phyloP scores from a whole-genome alignment of 768 basidiomycete species.

The Cyathus striatus region DNA sequence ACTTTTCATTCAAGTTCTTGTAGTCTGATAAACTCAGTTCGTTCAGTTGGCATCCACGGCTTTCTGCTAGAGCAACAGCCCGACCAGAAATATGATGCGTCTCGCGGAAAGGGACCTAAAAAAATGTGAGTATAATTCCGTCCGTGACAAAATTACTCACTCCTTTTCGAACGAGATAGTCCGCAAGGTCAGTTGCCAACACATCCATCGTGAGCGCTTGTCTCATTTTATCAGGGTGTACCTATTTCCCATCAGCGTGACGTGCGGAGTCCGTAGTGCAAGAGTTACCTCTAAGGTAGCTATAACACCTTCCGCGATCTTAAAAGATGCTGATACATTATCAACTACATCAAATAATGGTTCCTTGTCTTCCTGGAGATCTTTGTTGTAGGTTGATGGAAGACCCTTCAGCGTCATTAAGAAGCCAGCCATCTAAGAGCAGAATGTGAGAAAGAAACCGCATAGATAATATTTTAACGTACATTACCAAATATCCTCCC shows the following conservation, averaged over 20 bases:
- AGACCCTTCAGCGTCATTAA: slow-evolving; percentile 96
- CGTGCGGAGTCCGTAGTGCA: not conserved
- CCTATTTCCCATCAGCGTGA: slow-evolving; percentile 36
- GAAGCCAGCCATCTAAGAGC: slow-evolving; percentile 88
- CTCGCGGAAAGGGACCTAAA: slow-evolving; percentile 93
- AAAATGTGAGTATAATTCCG: not conserved
- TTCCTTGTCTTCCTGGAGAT: slow-evolving; percentile 98
- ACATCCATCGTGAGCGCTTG: slow-evolving; percentile 94
- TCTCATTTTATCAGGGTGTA: slow-evolving; percentile 87
- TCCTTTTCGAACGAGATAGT: slow-evolving; percentile 98
- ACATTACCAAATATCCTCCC: slow-evolving; percentile 94
- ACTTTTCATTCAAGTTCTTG: slow-evolving; percentile 68
- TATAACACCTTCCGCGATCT: slow-evolving; percentile 93
- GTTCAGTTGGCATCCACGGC: slow-evolving; percentile 73
- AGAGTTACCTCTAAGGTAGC: slow-evolving; percentile 75
- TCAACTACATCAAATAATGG: slow-evolving; percentile 93
- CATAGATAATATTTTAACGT: slow-evolving; percentile 20
- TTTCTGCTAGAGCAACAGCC: slow-evolving; percentile 92
- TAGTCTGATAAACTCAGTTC: slow-evolving; percentile 79
- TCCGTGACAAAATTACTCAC: slow-evolving; percentile 42
- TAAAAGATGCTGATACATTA: slow-evolving; percentile 80
- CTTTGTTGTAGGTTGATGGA: slow-evolving; percentile 99
- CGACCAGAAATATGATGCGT: slow-evolving; percentile 98
- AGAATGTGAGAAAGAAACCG: slow-evolving; percentile 1
- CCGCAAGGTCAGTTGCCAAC: slow-evolving; percentile 96